Conservation (phyloP, 768 basidiomycete species). For the Sistotremastrum suecicum region DNA sequence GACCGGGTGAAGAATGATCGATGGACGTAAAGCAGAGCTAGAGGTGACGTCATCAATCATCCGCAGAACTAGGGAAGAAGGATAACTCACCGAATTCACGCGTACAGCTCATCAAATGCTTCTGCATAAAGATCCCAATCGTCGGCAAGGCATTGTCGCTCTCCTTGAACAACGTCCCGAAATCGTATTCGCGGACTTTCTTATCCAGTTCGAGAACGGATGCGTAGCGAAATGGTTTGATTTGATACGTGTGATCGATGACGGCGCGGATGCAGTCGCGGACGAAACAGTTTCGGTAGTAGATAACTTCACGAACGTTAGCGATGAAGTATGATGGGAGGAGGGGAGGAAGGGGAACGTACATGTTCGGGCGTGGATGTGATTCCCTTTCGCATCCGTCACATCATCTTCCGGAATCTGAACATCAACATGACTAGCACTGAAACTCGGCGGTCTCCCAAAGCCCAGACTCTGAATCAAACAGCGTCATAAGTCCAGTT, state of each 20-base stretch:
- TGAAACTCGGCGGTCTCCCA: constrained; percentile 58
- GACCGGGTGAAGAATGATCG: constrained; percentile 69
- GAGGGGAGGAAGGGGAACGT: not conserved
- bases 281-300: too few species aligned
- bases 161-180: too few species aligned
- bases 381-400: not conserved
- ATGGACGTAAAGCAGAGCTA: constrained; percentile 62
- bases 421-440: constrained; percentile 54
- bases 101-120: too few species aligned
- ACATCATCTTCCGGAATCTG: constrained; percentile 34
- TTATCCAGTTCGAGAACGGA: constrained; percentile 56
- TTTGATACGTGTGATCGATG: too few species aligned
- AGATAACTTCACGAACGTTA: too few species aligned
- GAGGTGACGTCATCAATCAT: not conserved
- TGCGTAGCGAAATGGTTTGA: constrained; percentile 19
- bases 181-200: constrained; percentile 46
- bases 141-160: too few species aligned
- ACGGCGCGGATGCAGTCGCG: too few species aligned
- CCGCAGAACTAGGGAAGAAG: too few species aligned
- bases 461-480: constrained; percentile 44
- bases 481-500: not conserved
- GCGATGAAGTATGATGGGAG: too few species aligned
- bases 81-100: too few species aligned
- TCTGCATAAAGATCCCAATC: too few species aligned
- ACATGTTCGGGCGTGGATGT: not conserved